Conservation (phyloP, 2,329 filamentous ascomycete species). For the Pseudopyricularia javanii region DNA sequence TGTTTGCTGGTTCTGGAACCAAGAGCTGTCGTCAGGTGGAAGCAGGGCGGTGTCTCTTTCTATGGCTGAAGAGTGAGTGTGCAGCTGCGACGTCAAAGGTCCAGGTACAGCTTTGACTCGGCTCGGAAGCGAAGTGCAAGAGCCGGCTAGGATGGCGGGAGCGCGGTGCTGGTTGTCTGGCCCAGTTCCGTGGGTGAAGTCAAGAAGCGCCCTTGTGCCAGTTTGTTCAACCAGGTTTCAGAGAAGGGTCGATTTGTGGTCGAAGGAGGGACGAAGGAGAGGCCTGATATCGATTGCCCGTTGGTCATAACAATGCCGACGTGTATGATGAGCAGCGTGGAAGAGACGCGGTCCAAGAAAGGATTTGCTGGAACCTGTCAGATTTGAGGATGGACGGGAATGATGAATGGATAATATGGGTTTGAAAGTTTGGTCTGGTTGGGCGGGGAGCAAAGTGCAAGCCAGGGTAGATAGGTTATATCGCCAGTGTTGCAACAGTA, state of each 20-base stretch:
- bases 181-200: neutral
- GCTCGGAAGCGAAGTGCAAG: neutral
- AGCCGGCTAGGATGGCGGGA: neutral
- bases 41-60: neutral
- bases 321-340: neutral
- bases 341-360: neutral
- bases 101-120: neutral
- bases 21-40: too few relatives aligned
- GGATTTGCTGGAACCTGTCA: slow-evolving; percentile 3
- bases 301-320: slow-evolving; percentile 1
- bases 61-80: neutral
- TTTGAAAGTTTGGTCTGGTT: neutral
- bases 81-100: neutral
- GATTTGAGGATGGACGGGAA: slow-evolving; percentile 2
- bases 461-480: neutral
- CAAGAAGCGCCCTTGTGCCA: neutral
- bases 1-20: too few relatives aligned
- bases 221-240: slow-evolving; percentile 1
- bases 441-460: slow-evolving; percentile 1
- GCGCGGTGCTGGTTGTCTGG: neutral
- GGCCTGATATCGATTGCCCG: neutral
- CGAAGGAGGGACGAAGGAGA: neutral
- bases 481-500: neutral
- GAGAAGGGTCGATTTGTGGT: neutral
- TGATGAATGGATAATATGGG: slow-evolving; percentile 1